These are phyloP conservation scores for Teratosphaeria zuluensis DNA, from an alignment of 2,329 filamentous ascomycete genomes.

Conservation along the genomic window DNA sequence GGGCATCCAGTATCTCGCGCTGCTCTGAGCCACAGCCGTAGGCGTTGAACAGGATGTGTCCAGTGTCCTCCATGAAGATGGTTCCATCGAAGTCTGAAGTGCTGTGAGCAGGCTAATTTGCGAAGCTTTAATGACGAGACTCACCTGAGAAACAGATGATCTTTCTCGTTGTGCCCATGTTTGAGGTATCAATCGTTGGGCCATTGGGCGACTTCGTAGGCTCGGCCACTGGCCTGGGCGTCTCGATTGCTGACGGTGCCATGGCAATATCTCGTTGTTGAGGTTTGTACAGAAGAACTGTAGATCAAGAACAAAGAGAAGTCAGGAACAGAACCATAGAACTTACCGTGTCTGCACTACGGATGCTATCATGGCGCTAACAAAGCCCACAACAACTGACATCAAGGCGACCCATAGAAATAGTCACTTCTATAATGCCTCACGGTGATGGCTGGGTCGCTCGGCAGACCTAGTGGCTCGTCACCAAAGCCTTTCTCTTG, in stretches of 20 bases:
- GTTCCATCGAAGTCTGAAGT: conserved; percentile 58
- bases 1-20: conserved; percentile 49
- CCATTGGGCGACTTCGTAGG: not conserved
- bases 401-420: not conserved
- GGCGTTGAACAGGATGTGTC: conserved; percentile 58
- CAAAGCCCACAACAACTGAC: not conserved
- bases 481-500: not conserved
- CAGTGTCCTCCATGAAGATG: conserved; percentile 56
- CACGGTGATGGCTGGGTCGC: not conserved
- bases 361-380: not conserved
- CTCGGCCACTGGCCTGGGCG: not conserved
- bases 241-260: not conserved
- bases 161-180: conserved; percentile 41
- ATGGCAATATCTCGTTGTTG: not conserved
- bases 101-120: conserved; percentile 6
- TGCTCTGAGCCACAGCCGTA: conserved; percentile 52
- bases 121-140: conserved; percentile 3
- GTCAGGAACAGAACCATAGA: not conserved
- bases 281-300: not conserved
- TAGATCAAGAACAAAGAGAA: not conserved
- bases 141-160: conserved; percentile 51
- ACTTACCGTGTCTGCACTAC: not conserved
- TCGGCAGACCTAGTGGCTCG: not conserved
- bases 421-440: not conserved
- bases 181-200: not conserved